Base-by-base conservation (phyloP, 2,329 filamentous ascomycete genomes). In the Mariannaea sp. region DNA sequence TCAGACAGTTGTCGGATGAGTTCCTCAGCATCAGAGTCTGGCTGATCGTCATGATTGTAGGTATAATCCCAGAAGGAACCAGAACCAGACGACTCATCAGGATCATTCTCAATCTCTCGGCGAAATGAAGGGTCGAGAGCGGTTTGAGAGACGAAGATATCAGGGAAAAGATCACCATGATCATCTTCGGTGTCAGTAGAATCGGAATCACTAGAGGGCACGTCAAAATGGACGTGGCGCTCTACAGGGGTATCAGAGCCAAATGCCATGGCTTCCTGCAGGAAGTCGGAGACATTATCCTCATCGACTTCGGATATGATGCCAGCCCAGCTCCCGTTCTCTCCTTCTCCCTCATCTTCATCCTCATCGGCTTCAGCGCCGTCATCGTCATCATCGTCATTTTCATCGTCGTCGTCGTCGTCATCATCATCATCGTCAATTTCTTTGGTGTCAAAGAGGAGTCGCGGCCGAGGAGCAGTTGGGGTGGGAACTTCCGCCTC, bases 131-230 rank as follows among this genome's bases (percentile, higher is more conserved):
- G 86, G 62, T 91, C 88, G 5, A 93, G 77, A 13, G 83, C 80
- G 66, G 84, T 87, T 71, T 92, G 88, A 43, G 88, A 84, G 51
- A 92, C 78, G 70, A 93, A 93, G 54, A 93, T 85, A 67, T 92
- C 85, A 1, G 89, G 87, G 57, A 90, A 90, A 58, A 91, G 82
- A 58, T 84, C 82, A 55, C 83, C 80, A 39, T 80, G 73, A 58
- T 85, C 81, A 53, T 85, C 80, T 32, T 86, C 83, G 4, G 79
- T 82, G 44, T 86, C 85, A 47, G 84, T 85, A 3, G 81, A 83
- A 55, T 86, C 82, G 48, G 82, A 88, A 61, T 90, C 87, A 51
- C 87, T 87, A 54, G 81, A 80, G 53, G 85, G 80, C 33, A 87
- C 79, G 47, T 86, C 80, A 65, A 94, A 94, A 64, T 88, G 89